Evolutionary conservation across 495 filamentous ascomycete genomes (phyloP).

Genomic region (Penicillium lividum): DNA sequence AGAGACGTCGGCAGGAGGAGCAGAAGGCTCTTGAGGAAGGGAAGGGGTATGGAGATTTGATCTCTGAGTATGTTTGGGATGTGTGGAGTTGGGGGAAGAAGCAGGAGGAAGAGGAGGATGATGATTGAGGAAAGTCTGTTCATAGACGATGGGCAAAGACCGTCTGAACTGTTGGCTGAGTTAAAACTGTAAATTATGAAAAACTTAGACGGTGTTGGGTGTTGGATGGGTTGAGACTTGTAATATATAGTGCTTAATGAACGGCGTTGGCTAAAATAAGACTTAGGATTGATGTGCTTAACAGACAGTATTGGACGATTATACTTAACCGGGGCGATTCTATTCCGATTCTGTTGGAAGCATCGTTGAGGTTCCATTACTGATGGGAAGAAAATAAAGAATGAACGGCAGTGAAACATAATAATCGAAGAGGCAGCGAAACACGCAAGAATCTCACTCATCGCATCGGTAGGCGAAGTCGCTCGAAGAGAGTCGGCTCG

Average conservation of each 20-base stretch:
- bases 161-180: background rate
- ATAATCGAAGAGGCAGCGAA: too few relatives aligned
- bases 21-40: constrained; percentile 72
- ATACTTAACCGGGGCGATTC: too few relatives aligned
- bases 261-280: constrained; percentile 10
- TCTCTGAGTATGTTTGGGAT: constrained; percentile 81
- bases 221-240: too few relatives aligned
- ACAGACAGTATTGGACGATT: too few relatives aligned
- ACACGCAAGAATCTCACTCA: background rate
- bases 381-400: too few relatives aligned
- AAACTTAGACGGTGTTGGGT: too few relatives aligned
- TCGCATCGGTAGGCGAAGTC: background rate
- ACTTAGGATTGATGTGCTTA: too few relatives aligned
- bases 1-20: constrained; percentile 67
- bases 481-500: background rate
- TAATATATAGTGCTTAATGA: too few relatives aligned
- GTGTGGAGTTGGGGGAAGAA: constrained; percentile 65
- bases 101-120: constrained; percentile 31
- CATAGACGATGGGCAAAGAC: too few relatives aligned
- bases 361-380: too few relatives aligned
- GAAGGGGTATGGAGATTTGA: constrained; percentile 78
- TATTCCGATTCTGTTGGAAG: too few relatives aligned
- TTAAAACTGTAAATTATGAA: background rate
- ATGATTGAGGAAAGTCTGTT: constrained; percentile 13
- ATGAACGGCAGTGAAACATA: too few relatives aligned